A percentile compares a stretch with the other conserved stretches of the same genome.
These are phyloP conservation scores for Canavalia ensiformis DNA, from an alignment of 306 rosid species.

Conservation along the genomic window DNA sequence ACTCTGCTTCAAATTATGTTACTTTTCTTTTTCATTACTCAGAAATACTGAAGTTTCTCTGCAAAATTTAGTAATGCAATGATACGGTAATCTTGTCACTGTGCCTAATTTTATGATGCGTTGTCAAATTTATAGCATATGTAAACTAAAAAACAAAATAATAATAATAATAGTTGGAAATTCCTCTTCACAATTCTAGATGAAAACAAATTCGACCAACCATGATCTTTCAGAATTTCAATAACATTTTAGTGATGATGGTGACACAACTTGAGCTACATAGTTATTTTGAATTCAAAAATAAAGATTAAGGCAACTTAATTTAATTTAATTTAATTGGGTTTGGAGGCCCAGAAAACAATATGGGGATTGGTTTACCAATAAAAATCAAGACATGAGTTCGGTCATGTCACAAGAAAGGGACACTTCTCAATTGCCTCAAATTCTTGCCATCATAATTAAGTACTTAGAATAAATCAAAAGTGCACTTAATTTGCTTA, in stretches of 20 bases:
- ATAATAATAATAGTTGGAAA: background rate
- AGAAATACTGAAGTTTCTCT: slow-evolving; percentile 33
- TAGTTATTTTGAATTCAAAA: slow-evolving; percentile 37
- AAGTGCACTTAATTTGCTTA: slow-evolving; percentile 16
- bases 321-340: background rate
- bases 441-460: slow-evolving; percentile 10
- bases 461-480: background rate
- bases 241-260: slow-evolving; percentile 28
- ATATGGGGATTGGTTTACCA: slow-evolving; percentile 1
- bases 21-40: slow-evolving; percentile 11
- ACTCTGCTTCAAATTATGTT: slow-evolving; percentile 38
- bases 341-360: slow-evolving; percentile 15
- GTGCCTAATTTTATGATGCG: slow-evolving; percentile 25
- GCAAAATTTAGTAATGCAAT: slow-evolving; percentile 30
- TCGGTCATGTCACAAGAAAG: slow-evolving; percentile 37
- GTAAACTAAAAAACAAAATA: background rate
- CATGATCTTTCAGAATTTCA: slow-evolving; percentile 22
- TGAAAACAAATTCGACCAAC: background rate
- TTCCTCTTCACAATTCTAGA: background rate
- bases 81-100: slow-evolving; percentile 13
- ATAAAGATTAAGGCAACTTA: slow-evolving; percentile 16
- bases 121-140: slow-evolving; percentile 31
- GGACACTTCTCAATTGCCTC: slow-evolving; percentile 39
- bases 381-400: slow-evolving; percentile 10
- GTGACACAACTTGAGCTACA: slow-evolving; percentile 22